These are phyloP conservation scores for Hysterium pulicare DNA, from an alignment of 2,329 filamentous ascomycete genomes.

Conservation along the genomic window DNA sequence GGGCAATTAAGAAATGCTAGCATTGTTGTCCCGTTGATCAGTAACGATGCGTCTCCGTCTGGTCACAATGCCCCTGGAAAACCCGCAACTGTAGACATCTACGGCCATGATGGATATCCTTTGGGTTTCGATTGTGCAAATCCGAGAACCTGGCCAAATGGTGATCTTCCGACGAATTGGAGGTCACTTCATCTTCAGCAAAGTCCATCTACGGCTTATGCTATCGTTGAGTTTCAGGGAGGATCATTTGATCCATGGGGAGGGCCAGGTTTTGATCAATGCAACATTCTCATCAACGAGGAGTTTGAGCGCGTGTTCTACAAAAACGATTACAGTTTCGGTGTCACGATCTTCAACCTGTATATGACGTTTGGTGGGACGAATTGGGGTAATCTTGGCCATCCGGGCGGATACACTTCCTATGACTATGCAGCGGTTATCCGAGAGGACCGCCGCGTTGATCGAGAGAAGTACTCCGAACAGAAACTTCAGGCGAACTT, in stretches of 20 bases:
- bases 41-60: conserved; percentile 63
- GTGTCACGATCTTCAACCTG: conserved; percentile 65
- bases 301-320: conserved; percentile 77
- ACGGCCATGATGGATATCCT: conserved; percentile 65
- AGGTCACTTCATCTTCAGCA: conserved; percentile 54
- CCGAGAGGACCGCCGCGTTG: conserved; percentile 64
- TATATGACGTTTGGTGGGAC: conserved; percentile 81
- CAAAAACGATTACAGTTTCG: conserved; percentile 68
- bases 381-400: conserved; percentile 78
- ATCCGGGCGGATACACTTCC: conserved; percentile 56
- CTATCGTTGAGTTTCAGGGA: conserved; percentile 63
- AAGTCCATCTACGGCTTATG: conserved; percentile 64
- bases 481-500: conserved; percentile 75
- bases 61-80: conserved; percentile 65
- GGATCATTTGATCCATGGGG: conserved; percentile 74
- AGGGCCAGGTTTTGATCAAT: conserved; percentile 66
- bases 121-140: conserved; percentile 59
- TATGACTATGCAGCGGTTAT: conserved; percentile 65
- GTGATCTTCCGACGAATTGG: conserved; percentile 56
- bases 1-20: conserved; percentile 66
- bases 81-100: conserved; percentile 58
- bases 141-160: conserved; percentile 59
- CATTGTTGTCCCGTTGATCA: conserved; percentile 71
- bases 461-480: conserved; percentile 75
- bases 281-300: conserved; percentile 62